Conservation (phyloP, 106 monocot genomes). For the Amphibolis antarctica region DNA sequence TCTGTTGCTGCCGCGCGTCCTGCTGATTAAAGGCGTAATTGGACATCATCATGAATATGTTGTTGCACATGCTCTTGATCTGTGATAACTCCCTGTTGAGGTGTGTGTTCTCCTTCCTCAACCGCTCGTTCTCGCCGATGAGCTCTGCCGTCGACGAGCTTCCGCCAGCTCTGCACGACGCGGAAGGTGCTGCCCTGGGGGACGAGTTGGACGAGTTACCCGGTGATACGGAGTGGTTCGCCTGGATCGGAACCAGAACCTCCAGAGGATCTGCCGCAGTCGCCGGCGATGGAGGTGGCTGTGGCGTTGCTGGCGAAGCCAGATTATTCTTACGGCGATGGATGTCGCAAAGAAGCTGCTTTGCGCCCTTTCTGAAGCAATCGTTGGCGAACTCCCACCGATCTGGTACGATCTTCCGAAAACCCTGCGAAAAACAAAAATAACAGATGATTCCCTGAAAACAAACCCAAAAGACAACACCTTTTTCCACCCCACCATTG, state of each 20-base stretch:
- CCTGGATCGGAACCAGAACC: conserved; percentile 4
- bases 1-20: not conserved
- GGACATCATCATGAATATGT: conserved; percentile 8
- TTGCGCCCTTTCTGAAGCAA: conserved; percentile 33
- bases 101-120: conserved; percentile 6
- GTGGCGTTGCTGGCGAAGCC: not conserved
- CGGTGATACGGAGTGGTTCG: not conserved
- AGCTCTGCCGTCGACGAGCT: conserved; percentile 1
- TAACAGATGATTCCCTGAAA: not conserved
- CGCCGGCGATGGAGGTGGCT: not conserved
- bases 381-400: conserved; percentile 27
- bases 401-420: conserved; percentile 22
- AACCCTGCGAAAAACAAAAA: conserved; percentile 8
- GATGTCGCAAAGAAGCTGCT: conserved; percentile 35
- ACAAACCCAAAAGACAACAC: not conserved
- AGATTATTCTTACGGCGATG: conserved; percentile 28
- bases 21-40: conserved; percentile 1
- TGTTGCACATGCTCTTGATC: conserved; percentile 9
- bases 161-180: not conserved
- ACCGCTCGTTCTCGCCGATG: conserved; percentile 10
- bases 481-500: not conserved
- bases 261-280: not conserved
- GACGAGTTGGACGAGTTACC: conserved; percentile 25
- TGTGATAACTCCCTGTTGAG: conserved; percentile 5
- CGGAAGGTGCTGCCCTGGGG: not conserved